Conservation (phyloP, 2,329 filamentous ascomycete genomes). For the Aspergillus aculeatus region DNA sequence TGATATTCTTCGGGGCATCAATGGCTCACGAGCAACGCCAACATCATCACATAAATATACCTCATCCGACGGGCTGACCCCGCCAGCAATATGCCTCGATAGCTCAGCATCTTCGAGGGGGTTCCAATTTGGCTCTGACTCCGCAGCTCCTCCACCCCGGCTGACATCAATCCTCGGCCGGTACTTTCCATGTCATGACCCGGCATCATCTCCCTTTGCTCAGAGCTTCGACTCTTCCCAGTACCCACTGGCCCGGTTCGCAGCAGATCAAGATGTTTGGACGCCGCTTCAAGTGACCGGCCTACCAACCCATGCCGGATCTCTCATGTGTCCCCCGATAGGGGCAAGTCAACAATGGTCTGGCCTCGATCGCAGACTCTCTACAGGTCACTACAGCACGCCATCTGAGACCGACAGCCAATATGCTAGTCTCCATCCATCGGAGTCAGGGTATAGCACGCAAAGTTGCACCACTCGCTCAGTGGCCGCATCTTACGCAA, state of each 20-base stretch:
- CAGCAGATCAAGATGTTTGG: conserved; percentile 32
- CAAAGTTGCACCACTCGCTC: conserved; percentile 30
- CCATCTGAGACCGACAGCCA: conserved; percentile 36
- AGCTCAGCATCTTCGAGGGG: conserved; percentile 28
- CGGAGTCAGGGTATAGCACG: conserved; percentile 40
- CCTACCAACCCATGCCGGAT: conserved; percentile 17
- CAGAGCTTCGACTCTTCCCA: conserved; percentile 23
- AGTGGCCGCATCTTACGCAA: conserved; percentile 27
- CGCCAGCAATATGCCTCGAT: conserved; percentile 18
- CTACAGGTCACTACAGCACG: conserved; percentile 27
- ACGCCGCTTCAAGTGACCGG: conserved; percentile 33
- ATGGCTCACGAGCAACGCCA: conserved; percentile 18
- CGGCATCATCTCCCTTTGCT: conserved; percentile 19
- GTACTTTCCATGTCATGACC: conserved; percentile 18
- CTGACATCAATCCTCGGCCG: conserved; percentile 22
- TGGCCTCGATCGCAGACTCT: conserved; percentile 25
- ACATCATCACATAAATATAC: conserved; percentile 14
- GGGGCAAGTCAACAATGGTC: conserved; percentile 17
- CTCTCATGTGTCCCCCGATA: conserved; percentile 20
- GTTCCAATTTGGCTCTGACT: conserved; percentile 26
- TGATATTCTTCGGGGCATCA: conserved; percentile 36
- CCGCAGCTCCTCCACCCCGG: conserved; percentile 20
- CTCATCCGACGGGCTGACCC: conserved; percentile 12
- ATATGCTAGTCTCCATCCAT: conserved; percentile 28
- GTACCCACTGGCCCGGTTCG: conserved; percentile 20